A percentile compares a stretch with the other conserved stretches of the same genome.
phyloP scores from a whole-genome alignment of 148 eudicot genomes.

The Chenopodium berlandieri region DNA sequence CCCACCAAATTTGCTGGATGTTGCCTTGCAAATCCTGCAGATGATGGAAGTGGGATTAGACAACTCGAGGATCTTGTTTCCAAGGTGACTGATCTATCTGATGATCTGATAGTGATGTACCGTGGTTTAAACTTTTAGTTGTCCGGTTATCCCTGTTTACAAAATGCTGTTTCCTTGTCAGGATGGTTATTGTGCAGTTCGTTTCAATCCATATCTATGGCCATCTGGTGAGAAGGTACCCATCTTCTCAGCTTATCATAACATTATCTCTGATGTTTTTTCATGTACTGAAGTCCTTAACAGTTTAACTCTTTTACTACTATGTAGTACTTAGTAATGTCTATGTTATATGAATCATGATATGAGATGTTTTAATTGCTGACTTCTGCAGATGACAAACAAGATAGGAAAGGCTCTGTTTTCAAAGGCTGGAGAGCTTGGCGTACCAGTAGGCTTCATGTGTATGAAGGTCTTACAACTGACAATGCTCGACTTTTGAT shows the following conservation, averaged over 20 bases:
- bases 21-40: slow-evolving; percentile 94
- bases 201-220: slow-evolving; percentile 94
- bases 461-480: slow-evolving; percentile 65
- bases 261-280: slow-evolving; percentile 9
- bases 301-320: neutral
- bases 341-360: neutral
- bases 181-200: slow-evolving; percentile 97
- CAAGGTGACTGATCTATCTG: slow-evolving; percentile 38
- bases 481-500: neutral
- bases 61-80: slow-evolving; percentile 70
- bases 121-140: too few relatives aligned
- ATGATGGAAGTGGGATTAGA: slow-evolving; percentile 76
- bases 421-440: slow-evolving; percentile 86
- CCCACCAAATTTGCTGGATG: slow-evolving; percentile 88
- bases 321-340: neutral
- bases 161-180: slow-evolving; percentile 24
- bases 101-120: neutral
- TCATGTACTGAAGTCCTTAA: neutral
- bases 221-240: slow-evolving; percentile 75
- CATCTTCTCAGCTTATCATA: neutral
- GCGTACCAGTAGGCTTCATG: slow-evolving; percentile 90
- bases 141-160: neutral
- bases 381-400: slow-evolving; percentile 74
- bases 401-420: slow-evolving; percentile 74
- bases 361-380: neutral